Conservation (phyloP, 192 early-diverging fungal genomes). For the Funneliformis geosporum region DNA sequence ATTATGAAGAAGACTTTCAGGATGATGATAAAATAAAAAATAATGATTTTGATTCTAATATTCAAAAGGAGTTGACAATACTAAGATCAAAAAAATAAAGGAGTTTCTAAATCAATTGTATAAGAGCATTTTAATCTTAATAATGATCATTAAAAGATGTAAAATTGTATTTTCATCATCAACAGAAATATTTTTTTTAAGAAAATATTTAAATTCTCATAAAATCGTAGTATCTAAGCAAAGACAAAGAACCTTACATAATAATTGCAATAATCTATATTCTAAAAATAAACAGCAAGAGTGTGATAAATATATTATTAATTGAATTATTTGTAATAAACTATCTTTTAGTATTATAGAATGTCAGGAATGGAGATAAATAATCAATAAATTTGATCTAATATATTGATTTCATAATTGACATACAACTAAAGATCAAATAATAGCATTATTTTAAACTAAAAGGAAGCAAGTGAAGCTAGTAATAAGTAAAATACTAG, state of each 20-base stretch:
- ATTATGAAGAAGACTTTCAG: too few species aligned
- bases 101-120: too few species aligned
- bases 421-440: background rate
- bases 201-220: background rate
- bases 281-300: background rate
- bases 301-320: background rate
- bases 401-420: slow-evolving; percentile 3
- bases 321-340: slow-evolving; percentile 11
- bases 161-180: background rate
- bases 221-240: background rate
- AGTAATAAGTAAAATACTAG: background rate
- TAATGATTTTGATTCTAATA: too few species aligned
- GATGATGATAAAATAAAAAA: too few species aligned
- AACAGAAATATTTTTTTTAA: background rate
- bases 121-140: too few species aligned
- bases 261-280: background rate
- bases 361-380: background rate
- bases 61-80: too few species aligned
- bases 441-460: background rate
- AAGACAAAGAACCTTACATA: background rate
- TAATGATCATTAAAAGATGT: background rate
- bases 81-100: too few species aligned
- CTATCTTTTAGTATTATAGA: slow-evolving; percentile 1
- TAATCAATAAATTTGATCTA: background rate
- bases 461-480: background rate